These are phyloP conservation scores for Blastocystis sp. DNA, from an alignment of 352 stramenopile species.

Conservation along the genomic window DNA sequence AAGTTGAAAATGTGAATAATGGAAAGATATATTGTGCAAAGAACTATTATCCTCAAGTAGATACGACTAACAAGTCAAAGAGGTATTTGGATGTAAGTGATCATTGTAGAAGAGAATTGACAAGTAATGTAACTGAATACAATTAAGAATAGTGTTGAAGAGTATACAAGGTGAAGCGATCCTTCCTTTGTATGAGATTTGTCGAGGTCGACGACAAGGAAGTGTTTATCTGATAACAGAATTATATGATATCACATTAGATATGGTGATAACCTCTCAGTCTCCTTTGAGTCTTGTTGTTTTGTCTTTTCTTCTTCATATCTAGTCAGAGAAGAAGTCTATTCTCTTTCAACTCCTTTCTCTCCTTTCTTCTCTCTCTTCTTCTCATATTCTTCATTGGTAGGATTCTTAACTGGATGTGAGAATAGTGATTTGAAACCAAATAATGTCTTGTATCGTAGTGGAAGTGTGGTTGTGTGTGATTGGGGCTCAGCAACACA, in stretches of 20 bases:
- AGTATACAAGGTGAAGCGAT: neutral
- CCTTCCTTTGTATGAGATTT: neutral
- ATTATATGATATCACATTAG: slow-evolving; percentile 3
- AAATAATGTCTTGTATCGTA: neutral
- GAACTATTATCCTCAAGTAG: neutral
- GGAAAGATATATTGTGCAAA: slow-evolving; percentile 7
- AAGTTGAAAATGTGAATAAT: slow-evolving; percentile 24
- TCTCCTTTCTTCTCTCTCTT: neutral
- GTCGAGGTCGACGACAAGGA: neutral
- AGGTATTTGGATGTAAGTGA: neutral
- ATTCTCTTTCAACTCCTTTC: neutral
- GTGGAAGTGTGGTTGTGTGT: neutral
- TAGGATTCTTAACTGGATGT: neutral
- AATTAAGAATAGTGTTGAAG: neutral
- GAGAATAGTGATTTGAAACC: slow-evolving; percentile 2
- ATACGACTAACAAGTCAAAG: neutral
- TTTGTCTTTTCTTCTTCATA: neutral
- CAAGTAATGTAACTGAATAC: neutral
- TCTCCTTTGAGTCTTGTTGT: neutral
- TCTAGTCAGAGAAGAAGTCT: neutral
- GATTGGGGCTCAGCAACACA: neutral
- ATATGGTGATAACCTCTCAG: neutral
- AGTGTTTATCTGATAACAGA: slow-evolving; percentile 29
- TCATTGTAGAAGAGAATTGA: neutral
- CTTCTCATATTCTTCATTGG: neutral